Evolutionary conservation across 2,329 filamentous ascomycete species (phyloP).

Genomic region (Chaetomiaceae sp.): DNA sequence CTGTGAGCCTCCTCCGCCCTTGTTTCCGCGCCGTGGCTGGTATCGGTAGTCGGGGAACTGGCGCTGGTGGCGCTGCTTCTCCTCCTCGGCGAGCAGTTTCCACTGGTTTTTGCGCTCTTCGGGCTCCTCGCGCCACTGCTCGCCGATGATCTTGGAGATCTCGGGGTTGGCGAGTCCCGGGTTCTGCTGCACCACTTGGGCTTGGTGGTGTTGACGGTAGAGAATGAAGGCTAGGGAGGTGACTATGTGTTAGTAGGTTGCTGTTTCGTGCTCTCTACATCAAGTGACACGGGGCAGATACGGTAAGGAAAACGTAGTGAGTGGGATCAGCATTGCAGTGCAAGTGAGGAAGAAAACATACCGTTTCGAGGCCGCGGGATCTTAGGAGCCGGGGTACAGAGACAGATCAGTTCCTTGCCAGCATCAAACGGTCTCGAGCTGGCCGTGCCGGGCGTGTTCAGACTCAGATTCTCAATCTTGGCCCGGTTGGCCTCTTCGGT

Average conservation of each 20-base stretch:
- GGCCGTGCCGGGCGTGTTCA: conserved; percentile 33
- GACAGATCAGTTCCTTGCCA: conserved; percentile 43
- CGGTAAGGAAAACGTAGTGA: too few species aligned
- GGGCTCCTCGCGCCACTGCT: conserved; percentile 79
- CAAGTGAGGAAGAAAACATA: conserved; percentile 35
- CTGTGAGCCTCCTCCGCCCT: conserved; percentile 23
- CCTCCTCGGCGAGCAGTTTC: conserved; percentile 87
- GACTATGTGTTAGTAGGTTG: conserved; percentile 26
- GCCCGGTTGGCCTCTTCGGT: conserved; percentile 40
- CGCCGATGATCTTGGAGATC: conserved; percentile 94
- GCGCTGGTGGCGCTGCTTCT: conserved; percentile 82
- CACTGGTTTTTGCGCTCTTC: conserved; percentile 74
- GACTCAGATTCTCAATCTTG: conserved; percentile 32
- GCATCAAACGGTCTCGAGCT: conserved; percentile 13
- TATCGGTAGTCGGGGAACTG: conserved; percentile 95
- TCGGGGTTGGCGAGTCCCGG: conserved; percentile 92
- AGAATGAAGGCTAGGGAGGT: conserved; percentile 80
- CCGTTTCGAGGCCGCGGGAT: conserved; percentile 56
- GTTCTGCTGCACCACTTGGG: conserved; percentile 71
- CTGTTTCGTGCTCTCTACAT: too few species aligned
- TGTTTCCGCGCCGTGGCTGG: conserved; percentile 67
- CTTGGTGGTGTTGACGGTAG: conserved; percentile 90
- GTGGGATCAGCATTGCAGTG: not conserved
- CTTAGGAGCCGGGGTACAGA: conserved; percentile 53
- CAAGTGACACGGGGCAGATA: too few species aligned